phyloP scores from a whole-genome alignment of 139 green algal species.

The Chlorella ohadii region DNA sequence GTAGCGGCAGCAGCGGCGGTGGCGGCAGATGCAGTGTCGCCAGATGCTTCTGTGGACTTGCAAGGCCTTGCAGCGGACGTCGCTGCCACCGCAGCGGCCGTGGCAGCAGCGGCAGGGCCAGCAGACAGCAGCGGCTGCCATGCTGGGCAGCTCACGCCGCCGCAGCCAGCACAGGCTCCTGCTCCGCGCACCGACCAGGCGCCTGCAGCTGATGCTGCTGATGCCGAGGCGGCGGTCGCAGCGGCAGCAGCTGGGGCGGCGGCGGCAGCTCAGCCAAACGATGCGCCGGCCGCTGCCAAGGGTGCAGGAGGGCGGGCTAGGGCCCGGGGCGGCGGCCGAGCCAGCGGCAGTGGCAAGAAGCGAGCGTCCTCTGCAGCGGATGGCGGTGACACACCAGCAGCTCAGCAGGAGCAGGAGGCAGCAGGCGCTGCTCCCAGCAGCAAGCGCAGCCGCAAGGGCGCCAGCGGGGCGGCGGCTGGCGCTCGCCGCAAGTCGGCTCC shows the following conservation, averaged over 20 bases:
- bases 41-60: background rate
- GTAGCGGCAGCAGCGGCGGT: background rate
- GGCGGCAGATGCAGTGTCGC: background rate
- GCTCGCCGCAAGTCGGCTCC: background rate
- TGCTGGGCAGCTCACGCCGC: slow-evolving; percentile 3
- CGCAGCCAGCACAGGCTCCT: background rate
- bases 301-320: background rate
- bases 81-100: slow-evolving; percentile 6
- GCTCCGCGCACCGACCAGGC: background rate
- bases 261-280: background rate
- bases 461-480: background rate
- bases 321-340: background rate
- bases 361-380: background rate
- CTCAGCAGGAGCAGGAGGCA: too few relatives aligned
- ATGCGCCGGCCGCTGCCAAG: too few relatives aligned
- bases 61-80: background rate
- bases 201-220: background rate
- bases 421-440: background rate
- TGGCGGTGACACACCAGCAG: too few relatives aligned
- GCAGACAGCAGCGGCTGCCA: background rate
- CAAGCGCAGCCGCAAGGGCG: background rate
- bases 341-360: background rate
- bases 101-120: background rate
- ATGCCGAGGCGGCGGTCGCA: background rate
- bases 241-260: background rate